Evolutionary conservation across 495 filamentous ascomycete species (phyloP), one percentile per base, ranked within the genome.

Genomic region (Podospora australis): DNA sequence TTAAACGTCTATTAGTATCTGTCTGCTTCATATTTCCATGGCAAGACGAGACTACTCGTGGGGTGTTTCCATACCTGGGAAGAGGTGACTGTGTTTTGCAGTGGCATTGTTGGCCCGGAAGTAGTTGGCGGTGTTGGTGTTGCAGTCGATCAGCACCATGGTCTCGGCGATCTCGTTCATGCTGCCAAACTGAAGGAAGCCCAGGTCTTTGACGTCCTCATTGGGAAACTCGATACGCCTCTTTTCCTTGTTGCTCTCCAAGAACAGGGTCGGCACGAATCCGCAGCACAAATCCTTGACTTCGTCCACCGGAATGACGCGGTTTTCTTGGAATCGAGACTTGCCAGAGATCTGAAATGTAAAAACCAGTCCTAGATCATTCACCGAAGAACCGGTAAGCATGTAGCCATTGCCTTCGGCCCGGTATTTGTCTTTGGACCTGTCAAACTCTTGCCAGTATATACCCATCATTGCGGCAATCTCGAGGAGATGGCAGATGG

Each of bases 381-480:
- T 50, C 5, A 69, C 60, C 8, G 62, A 51, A 1, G 64, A 58
- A 25, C 72, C 73, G 1, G 66, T 70, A 22, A 78, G 45, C 35
- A 75, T 69, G 53, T 60, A 73, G 1, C 73, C 73, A 51, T 78
- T 78, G 2, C 74, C 74, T 53, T 76, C 74, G 30, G 65, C 74
- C 24, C 74, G 65, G 35, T 75, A 71, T 2, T 64, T 63, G 53
- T 74, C 69, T 28, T 57, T 55, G 7, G 49, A 60, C 13, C 68
- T 50, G 54, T 74, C 66, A 48, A 73, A 75, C 47, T 69, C 69
- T 45, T 68, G 70, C 74, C 73, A 78, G 56, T 78, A 62, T 8
- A 78, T 64, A 0, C 73, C 73, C 40, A 78, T 50, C 62, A 75
- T 70, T 21, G 72, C 67, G 16, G 67, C 70, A 23, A 77, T 71